Evolutionary conservation across 83 land plant genomes (phyloP), one percentile per base, ranked within the genome.

Genomic region (Picea mariana): DNA sequence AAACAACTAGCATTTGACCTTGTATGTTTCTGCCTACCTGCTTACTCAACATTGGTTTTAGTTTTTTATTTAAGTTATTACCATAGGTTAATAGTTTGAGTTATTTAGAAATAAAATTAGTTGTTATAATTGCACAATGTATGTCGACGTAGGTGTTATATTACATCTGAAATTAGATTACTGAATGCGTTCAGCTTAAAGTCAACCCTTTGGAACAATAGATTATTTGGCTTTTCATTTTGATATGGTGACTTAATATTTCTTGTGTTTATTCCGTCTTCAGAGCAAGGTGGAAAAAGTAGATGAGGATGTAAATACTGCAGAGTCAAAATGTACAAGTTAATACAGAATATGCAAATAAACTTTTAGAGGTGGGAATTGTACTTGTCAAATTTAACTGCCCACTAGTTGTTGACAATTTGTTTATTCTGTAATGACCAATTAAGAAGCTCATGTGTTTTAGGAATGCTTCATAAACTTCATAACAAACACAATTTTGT

Each of bases 1-100:
- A 83, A 82, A 79, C 83, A 84, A 82, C 81, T 86, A 81, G 86
- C 68, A 64, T 34, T 31, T 34, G 87, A 90, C 75, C 79, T 88
- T 75, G 92, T 90, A 83, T 80, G 90, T 83, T 49, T 75, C 77
- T 75, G 23, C 24, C 8, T 21, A 11, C 27, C 60, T 52, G 44
- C 24, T 17, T 38, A 1, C 31, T 52, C 23, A 52, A 24, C 18
- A 52, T 34, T 16, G 9, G 13, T 75, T 55, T 52, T 52, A 21
- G 6, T n/a, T 12, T 11, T 49, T 52, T n/a, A 21, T 55, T 52
- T n/a, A n/a, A n/a, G n/a, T n/a, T n/a, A n/a, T n/a, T n/a, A 75
- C 9, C 58, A 44, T 47, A 47, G 77, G 44, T 42, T 42, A 47
- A 6, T 47, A 47, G 49, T 47, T 47, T 8, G 8, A 40, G 26